Base-by-base conservation (phyloP, 139 green algal species). In the Coccomyxa sp. region DNA sequence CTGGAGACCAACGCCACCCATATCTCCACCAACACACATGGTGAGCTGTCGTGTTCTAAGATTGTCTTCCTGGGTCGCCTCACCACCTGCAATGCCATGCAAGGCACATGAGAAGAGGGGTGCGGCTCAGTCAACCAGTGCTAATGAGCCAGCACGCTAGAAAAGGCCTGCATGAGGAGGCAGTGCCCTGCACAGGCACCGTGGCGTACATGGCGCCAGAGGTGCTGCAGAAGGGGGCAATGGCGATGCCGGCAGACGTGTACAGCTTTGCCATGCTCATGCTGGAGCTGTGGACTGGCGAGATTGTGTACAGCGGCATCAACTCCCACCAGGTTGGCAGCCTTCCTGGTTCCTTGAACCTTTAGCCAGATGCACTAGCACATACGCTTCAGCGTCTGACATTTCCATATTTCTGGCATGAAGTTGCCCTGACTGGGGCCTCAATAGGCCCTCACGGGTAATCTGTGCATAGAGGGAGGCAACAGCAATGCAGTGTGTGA, bases 211-310 rank as follows among this genome's bases (percentile, higher is more conserved):
- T 87, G 80, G 44, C 80, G 39, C 68, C 71, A 5, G 85, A 89
- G 80, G 41, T 89, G 55, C 73, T 89, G 68, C 70, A 73, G 31
- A 50, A 70, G 6, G 85, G 82, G 4, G 39, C 41, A 14, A 64
- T 88, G 69, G 77, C 78, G 0, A 55, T 34, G 24, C 55, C 77
- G 22, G 77, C 72, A 16, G 85, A 89, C 69, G 80, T 89, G 37
- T 89, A 87, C 74, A 82, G 79, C n/a, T 86, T 86, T 58, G 81
- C 75, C 76, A 68, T 88, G 39, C 70, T 88, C 68, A 31, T 82
- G 80, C 83, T 77, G 80, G 83, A 88, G 80, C 55, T 88, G 73
- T 85, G 77, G 55, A 82, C 68, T 29, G 75, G 77, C n/a, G 31
- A 75, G 29, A 44, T n/a, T 14, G 29, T 88, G 9, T 83, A 78